A percentile compares a stretch with the other conserved stretches of the same genome.
Evolutionary conservation across 176 grass and related monocot species (phyloP).

Genomic region (Aegilops speltoides): DNA sequence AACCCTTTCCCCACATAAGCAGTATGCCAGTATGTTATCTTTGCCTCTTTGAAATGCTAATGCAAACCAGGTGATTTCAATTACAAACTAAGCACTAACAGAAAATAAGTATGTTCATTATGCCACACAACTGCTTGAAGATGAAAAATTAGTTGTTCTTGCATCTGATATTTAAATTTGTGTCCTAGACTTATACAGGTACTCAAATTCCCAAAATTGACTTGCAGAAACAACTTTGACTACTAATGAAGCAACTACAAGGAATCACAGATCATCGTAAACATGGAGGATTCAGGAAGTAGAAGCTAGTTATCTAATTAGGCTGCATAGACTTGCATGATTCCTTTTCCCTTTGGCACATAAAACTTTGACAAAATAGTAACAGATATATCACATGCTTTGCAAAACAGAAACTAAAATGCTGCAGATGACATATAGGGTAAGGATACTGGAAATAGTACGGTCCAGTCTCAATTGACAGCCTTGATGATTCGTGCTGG

Average conservation of each 20-base stretch:
- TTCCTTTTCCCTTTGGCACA: background rate
- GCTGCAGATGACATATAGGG: background rate
- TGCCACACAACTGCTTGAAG: background rate
- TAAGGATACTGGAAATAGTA: constrained; percentile 86
- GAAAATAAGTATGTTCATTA: background rate
- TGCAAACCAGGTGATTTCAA: background rate
- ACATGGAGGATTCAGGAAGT: background rate
- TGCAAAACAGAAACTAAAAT: background rate
- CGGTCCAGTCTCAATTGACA: constrained; percentile 89
- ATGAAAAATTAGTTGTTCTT: background rate
- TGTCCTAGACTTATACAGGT: background rate
- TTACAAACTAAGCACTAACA: background rate
- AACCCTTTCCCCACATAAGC: background rate
- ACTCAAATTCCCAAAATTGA: background rate
- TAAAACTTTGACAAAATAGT: background rate
- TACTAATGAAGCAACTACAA: background rate
- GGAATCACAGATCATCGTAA: background rate
- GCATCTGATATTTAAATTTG: background rate
- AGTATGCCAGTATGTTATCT: background rate
- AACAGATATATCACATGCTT: background rate
- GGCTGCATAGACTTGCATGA: background rate
- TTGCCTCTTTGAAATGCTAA: constrained; percentile 1
- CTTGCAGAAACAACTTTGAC: constrained; percentile 2
- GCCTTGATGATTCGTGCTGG: constrained; percentile 72
- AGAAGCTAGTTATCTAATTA: background rate